These are phyloP conservation scores for Eustoma russellianum DNA, from an alignment of 257 asterid genomes.

Conservation along the genomic window DNA sequence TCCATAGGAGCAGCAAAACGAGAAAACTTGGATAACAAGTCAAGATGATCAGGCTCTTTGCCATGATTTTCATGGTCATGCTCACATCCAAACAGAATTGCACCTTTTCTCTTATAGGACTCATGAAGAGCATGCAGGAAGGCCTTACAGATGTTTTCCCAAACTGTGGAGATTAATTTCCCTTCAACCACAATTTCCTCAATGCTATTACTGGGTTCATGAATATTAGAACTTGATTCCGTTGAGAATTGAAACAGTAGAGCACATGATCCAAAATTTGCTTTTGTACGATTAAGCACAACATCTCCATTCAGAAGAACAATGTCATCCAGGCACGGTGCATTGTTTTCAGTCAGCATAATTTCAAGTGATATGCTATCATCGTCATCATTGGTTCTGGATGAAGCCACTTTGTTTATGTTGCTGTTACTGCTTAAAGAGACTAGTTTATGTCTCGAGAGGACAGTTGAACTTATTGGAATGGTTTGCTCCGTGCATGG, in stretches of 20 bases:
- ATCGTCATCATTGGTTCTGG: constrained; percentile 10
- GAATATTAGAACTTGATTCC: constrained; percentile 16
- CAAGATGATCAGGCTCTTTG: constrained; percentile 24
- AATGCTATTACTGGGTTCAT: constrained; percentile 36
- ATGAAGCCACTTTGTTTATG: constrained; percentile 10
- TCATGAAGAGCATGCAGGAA: constrained; percentile 36
- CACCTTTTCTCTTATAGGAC: constrained; percentile 52
- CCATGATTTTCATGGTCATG: constrained; percentile 31
- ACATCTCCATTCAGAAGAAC: constrained; percentile 25
- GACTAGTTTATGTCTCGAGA: constrained; percentile 27
- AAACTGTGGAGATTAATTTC: constrained; percentile 51
- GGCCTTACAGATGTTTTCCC: constrained; percentile 62
- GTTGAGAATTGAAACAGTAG: constrained; percentile 23
- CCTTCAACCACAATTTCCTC: constrained; percentile 75
- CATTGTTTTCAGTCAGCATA: constrained; percentile 56
- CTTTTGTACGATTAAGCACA: constrained; percentile 23
- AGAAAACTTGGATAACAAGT: constrained; percentile 55
- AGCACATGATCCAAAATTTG: constrained; percentile 30
- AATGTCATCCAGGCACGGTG: constrained; percentile 47
- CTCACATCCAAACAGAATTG: constrained; percentile 53
- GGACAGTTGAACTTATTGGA: constrained; percentile 58
- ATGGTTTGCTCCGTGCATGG: constrained; percentile 64
- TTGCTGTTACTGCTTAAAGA: constrained; percentile 30
- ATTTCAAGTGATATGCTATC: constrained; percentile 55
- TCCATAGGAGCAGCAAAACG: constrained; percentile 27